Evolutionary conservation across 352 stramenopile genomes (phyloP).

Genomic region (Aphanomyces euteiches): DNA sequence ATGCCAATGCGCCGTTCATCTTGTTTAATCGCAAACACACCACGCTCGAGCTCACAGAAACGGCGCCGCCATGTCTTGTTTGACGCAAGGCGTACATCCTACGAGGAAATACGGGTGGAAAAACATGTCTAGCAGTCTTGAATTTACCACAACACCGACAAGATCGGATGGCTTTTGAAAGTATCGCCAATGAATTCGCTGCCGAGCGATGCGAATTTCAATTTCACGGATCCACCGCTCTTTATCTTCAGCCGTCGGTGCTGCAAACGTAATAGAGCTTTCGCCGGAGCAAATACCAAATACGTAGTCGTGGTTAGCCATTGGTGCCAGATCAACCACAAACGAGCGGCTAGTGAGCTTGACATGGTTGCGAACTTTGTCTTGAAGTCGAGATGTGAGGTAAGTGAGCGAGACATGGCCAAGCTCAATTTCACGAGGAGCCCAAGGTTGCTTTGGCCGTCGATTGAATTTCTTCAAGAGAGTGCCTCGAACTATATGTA

Average conservation of each 20-base stretch:
- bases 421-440: slow-evolving; percentile 21
- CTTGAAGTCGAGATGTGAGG: not conserved
- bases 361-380: slow-evolving; percentile 25
- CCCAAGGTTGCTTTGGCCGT: slow-evolving; percentile 13
- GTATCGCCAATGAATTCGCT: slow-evolving; percentile 1
- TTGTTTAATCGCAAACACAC: slow-evolving; percentile 8
- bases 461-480: slow-evolving; percentile 21
- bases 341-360: slow-evolving; percentile 18
- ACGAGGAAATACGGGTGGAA: not conserved
- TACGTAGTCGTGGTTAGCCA: not conserved
- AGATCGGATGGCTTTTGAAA: slow-evolving; percentile 14
- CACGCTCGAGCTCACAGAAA: slow-evolving; percentile 18
- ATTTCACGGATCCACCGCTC: slow-evolving; percentile 19
- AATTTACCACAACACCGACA: slow-evolving; percentile 15
- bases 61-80: slow-evolving; percentile 5
- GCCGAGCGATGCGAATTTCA: slow-evolving; percentile 22
- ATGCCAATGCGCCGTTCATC: slow-evolving; percentile 17
- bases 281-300: slow-evolving; percentile 21
- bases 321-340: slow-evolving; percentile 1
- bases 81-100: slow-evolving; percentile 14
- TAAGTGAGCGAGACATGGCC: slow-evolving; percentile 21
- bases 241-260: slow-evolving; percentile 4
- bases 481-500: slow-evolving; percentile 1
- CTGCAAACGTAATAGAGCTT: slow-evolving; percentile 13
- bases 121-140: not conserved